Percentiles rank a stretch among this genome's conserved stretches.
Evolutionary conservation across 179 eudicot species (phyloP).

Genomic region (Silene coronaria): DNA sequence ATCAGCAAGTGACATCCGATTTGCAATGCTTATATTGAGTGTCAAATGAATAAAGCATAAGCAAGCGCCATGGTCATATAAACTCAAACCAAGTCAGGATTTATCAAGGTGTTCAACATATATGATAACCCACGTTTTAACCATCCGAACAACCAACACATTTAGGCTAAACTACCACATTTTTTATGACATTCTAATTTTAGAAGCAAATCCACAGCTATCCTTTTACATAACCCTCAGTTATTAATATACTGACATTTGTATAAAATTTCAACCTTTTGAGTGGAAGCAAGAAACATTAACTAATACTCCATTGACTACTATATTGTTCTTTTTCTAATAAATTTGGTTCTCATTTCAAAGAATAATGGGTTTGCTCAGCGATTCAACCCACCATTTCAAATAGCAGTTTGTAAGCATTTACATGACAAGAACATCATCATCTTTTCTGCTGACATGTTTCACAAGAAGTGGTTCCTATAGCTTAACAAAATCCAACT

Average conservation of each 20-base stretch:
- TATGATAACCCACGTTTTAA: neutral
- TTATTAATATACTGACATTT: conserved; percentile 10
- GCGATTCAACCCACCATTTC: conserved; percentile 9
- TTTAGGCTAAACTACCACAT: neutral
- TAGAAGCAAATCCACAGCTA: neutral
- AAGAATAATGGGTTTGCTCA: neutral
- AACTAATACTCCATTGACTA: conserved; percentile 13
- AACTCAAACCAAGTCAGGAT: neutral
- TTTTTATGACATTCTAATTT: neutral
- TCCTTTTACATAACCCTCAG: neutral
- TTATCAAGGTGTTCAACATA: neutral
- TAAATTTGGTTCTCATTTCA: neutral
- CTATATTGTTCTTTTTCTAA: neutral
- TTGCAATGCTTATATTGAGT: neutral
- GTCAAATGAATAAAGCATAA: neutral
- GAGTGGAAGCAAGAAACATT: conserved; percentile 3
- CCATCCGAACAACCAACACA: neutral
- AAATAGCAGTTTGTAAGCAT: neutral
- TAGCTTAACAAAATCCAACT: neutral
- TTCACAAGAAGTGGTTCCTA: neutral
- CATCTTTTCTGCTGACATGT: neutral
- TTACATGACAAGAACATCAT: neutral
- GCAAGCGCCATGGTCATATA: neutral
- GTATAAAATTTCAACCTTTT: conserved; percentile 8
- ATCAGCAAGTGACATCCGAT: neutral